Conservation (phyloP, 2,329 filamentous ascomycete species). For the Aspergillus glaucus region DNA sequence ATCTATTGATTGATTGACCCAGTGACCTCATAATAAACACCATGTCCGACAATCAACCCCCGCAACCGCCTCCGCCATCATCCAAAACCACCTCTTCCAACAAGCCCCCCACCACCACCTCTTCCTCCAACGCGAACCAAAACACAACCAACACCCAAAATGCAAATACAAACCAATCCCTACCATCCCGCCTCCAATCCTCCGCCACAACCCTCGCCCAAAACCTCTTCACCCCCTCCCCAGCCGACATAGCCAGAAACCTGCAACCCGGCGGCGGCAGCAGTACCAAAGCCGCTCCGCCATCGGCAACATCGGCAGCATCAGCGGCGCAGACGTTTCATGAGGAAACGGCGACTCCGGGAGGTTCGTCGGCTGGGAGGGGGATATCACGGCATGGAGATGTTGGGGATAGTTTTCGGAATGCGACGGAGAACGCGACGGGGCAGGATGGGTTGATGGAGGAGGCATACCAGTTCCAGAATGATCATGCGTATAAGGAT, state of each 20-base stretch:
- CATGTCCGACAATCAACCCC: not conserved
- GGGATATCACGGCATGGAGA: not conserved
- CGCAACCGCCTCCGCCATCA: not conserved
- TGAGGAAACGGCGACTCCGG: conserved; percentile 5
- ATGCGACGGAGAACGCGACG: conserved; percentile 7
- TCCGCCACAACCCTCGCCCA: conserved; percentile 32
- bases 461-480: conserved; percentile 16
- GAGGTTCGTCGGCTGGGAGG: conserved; percentile 3
- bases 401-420: conserved; percentile 16
- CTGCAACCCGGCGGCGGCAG: conserved; percentile 12
- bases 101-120: conserved; percentile 2
- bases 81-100: conserved; percentile 8
- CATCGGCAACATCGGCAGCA: conserved; percentile 10
- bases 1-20: no score
- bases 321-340: conserved; percentile 13
- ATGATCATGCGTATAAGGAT: conserved; percentile 5
- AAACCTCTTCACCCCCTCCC: conserved; percentile 20
- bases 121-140: conserved; percentile 5
- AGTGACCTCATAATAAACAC: not conserved
- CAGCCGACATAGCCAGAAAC: conserved; percentile 16
- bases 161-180: conserved; percentile 13
- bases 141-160: conserved; percentile 2
- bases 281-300: conserved; percentile 6
- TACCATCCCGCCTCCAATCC: conserved; percentile 23
- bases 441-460: conserved; percentile 12